Base-by-base conservation (phyloP, 2,329 filamentous ascomycete species). In the Aspergillus pseudonomiae region DNA sequence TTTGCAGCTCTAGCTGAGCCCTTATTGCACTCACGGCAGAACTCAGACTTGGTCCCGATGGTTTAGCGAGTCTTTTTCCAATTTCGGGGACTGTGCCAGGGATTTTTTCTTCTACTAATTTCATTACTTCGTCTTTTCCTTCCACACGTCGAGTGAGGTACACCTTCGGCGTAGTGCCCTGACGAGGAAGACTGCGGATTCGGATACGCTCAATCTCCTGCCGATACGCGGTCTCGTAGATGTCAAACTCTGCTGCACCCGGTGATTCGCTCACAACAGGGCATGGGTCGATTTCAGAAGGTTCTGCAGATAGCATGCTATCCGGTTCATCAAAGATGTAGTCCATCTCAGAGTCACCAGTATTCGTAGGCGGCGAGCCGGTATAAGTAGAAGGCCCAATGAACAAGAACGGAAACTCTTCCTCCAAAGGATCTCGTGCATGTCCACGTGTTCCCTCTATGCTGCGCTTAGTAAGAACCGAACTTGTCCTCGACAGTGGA, bases 191-290 rank as follows among this genome's bases (percentile, higher is more conserved):
- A n/a, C 71, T 77, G 57, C 71, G 69, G 66, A 81, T 77, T 34
- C 86, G 79, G 71, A 97, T 94, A 19, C 89, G 86, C 63, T 90
- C 86, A 32, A 95, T 86, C 78, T 97, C 92, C 65, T 91, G 87
- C 72, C 92, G 88, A 75, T 96, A 97, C 0, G 94, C 94, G 0
- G 86, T 88, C 75, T 96, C 92, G 76, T 97, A 97, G 63, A 98
- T 90, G 73, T 95, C 89, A 70, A 92, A 92, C 64, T 96, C 93
- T 6, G 92, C 91, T 1, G 89, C 90, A 0, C 90, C 90, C 3
- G 94, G 94, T 1, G 92, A 96, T 77, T 97, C 93, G 34, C 91
- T 92, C 46, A 97, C 89, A 5, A 90, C 75, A 26, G 74, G 78
- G 26, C 71, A 69, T 19, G 66, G 50, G 14, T 60, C 64, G 61